Evolutionary conservation across 192 early-diverging fungal genomes (phyloP).

Genomic region (Backusella australiensis): DNA sequence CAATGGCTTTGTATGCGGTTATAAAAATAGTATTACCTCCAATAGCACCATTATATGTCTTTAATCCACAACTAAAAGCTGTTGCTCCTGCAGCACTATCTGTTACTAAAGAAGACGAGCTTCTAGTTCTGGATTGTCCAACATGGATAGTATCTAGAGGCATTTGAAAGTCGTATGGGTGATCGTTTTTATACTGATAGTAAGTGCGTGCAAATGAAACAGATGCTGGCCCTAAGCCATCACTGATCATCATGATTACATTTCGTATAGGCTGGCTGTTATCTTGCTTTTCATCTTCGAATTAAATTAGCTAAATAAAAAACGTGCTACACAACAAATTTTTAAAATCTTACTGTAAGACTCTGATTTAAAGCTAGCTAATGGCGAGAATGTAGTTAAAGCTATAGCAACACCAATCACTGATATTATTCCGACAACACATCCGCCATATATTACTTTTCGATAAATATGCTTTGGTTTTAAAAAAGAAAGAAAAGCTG

Average conservation of each 20-base stretch:
- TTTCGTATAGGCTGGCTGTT: neutral
- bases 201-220: conserved; percentile 86
- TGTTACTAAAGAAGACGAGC: conserved; percentile 78
- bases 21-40: conserved; percentile 51
- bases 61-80: conserved; percentile 87
- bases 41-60: conserved; percentile 94
- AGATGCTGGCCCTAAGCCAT: conserved; percentile 95
- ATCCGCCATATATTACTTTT: neutral
- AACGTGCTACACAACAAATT: neutral
- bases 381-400: neutral
- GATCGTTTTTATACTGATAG: conserved; percentile 62
- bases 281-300: conserved; percentile 1
- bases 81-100: conserved; percentile 98
- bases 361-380: neutral
- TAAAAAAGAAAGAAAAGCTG: neutral
- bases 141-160: conserved; percentile 73
- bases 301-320: neutral
- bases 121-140: conserved; percentile 87
- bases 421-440: neutral
- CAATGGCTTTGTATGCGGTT: neutral
- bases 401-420: neutral
- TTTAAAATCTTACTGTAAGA: neutral
- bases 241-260: conserved; percentile 92
- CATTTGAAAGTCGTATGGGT: conserved; percentile 55
- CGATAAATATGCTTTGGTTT: neutral